Evolutionary conservation across 345 rosid species (phyloP).

Genomic region (Lepidium aucheri): DNA sequence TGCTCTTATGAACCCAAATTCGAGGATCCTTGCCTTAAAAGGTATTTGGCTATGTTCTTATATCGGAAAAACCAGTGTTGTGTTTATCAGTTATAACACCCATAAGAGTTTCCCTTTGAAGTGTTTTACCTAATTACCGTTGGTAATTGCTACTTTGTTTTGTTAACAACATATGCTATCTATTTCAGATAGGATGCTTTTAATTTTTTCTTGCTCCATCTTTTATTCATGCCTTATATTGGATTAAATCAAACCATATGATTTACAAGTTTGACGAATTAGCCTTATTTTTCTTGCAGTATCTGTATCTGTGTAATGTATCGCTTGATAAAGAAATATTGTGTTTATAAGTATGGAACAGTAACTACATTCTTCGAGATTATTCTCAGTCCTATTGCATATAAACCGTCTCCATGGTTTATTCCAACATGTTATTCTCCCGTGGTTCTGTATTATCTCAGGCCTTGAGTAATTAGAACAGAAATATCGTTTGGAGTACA

Average conservation of each 20-base stretch:
- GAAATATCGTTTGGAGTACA: neutral
- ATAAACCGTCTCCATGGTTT: neutral
- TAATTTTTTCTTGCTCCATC: neutral
- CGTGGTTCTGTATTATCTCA: neutral
- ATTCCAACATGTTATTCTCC: neutral
- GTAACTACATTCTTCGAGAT: neutral
- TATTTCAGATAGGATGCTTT: neutral
- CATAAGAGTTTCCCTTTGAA: neutral
- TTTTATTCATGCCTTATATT: neutral
- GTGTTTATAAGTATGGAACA: neutral
- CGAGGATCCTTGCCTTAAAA: constrained; percentile 79
- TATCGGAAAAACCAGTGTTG: neutral
- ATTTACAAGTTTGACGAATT: neutral
- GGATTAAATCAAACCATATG: neutral
- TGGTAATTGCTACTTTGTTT: neutral
- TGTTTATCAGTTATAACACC: neutral
- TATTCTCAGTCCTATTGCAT: neutral
- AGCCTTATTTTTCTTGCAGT: neutral
- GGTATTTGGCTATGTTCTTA: constrained; percentile 29
- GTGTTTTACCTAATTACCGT: neutral
- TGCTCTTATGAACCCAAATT: constrained; percentile 75
- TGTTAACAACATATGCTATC: neutral
- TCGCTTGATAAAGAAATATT: neutral
- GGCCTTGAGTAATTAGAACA: neutral
- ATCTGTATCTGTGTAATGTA: neutral